phyloP scores from a whole-genome alignment of 1,284 basidiomycete genomes.

The Binderoboletus segoi region DNA sequence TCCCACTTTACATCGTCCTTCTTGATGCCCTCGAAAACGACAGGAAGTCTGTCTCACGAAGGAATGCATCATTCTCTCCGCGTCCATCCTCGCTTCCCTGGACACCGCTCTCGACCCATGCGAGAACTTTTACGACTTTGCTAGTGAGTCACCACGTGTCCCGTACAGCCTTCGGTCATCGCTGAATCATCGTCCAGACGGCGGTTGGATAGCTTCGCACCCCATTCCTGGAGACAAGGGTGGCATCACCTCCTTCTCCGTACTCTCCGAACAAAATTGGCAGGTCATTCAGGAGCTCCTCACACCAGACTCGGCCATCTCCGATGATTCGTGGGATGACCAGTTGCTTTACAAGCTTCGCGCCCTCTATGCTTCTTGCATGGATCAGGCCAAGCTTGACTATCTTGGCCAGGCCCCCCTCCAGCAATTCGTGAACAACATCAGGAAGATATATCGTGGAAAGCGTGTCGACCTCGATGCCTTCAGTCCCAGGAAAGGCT shows the following conservation, averaged over 20 bases:
- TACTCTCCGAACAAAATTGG: constrained; percentile 63
- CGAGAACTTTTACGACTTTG: constrained; percentile 93
- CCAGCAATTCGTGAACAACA: constrained; percentile 55
- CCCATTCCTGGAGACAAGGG: constrained; percentile 86
- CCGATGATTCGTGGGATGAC: constrained; percentile 54
- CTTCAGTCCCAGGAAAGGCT: constrained; percentile 43
- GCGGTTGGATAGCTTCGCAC: constrained; percentile 81
- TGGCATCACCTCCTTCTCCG: constrained; percentile 63
- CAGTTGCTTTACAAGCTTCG: constrained; percentile 79
- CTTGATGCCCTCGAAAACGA: constrained; percentile 5
- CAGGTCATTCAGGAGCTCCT: constrained; percentile 65
- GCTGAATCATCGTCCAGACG: constrained; percentile 46
- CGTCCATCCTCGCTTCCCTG: constrained; percentile 79
- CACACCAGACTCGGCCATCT: constrained; percentile 39
- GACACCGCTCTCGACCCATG: constrained; percentile 90
- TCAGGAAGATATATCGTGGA: constrained; percentile 60
- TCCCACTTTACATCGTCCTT: neutral
- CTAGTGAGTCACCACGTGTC: constrained; percentile 57
- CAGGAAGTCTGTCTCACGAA: constrained; percentile 75
- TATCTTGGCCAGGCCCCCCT: constrained; percentile 67
- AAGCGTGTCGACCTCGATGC: constrained; percentile 45
- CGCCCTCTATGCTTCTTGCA: constrained; percentile 81
- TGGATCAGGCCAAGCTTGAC: constrained; percentile 70
- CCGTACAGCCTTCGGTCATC: neutral
- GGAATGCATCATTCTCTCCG: constrained; percentile 84